Percentiles rank a stretch among this genome's conserved stretches.
Evolutionary conservation across 768 basidiomycete species (phyloP).

Genomic region (Xerocomellus dryophilus): DNA sequence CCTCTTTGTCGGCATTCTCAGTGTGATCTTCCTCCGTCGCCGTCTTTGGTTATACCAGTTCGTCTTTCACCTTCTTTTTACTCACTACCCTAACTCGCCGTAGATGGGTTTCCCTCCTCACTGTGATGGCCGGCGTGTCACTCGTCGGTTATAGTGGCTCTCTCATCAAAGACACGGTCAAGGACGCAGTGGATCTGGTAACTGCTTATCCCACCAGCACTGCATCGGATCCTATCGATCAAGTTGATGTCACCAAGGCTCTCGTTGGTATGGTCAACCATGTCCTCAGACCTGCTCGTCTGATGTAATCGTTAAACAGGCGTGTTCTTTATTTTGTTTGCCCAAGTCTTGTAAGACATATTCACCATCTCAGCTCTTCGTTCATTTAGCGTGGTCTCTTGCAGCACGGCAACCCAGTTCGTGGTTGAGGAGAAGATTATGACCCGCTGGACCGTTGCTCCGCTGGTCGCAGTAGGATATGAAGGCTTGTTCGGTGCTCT

Average conservation of each 20-base stretch:
- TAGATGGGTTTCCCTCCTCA: conserved; percentile 87
- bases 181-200: conserved; percentile 37
- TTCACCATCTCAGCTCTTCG: not conserved
- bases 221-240: conserved; percentile 46
- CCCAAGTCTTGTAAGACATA: conserved; percentile 81
- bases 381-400: conserved; percentile 6
- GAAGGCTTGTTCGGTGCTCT: conserved; percentile 91
- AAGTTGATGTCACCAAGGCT: conserved; percentile 64
- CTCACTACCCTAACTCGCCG: not conserved
- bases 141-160: conserved; percentile 89
- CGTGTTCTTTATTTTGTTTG: conserved; percentile 87
- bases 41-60: conserved; percentile 87
- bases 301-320: conserved; percentile 44
- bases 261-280: conserved; percentile 54
- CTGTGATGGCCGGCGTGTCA: conserved; percentile 82
- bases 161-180: conserved; percentile 71
- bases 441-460: conserved; percentile 79
- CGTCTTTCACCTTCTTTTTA: conserved; percentile 12
- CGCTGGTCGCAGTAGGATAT: conserved; percentile 89
- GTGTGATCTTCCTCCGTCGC: conserved; percentile 86
- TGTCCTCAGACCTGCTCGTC: conserved; percentile 12
- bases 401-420: conserved; percentile 85
- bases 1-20: conserved; percentile 88
- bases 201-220: conserved; percentile 25
- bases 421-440: conserved; percentile 98